Conservation (phyloP, 2,329 filamentous ascomycete species). For the Lecanicillium sp. region DNA sequence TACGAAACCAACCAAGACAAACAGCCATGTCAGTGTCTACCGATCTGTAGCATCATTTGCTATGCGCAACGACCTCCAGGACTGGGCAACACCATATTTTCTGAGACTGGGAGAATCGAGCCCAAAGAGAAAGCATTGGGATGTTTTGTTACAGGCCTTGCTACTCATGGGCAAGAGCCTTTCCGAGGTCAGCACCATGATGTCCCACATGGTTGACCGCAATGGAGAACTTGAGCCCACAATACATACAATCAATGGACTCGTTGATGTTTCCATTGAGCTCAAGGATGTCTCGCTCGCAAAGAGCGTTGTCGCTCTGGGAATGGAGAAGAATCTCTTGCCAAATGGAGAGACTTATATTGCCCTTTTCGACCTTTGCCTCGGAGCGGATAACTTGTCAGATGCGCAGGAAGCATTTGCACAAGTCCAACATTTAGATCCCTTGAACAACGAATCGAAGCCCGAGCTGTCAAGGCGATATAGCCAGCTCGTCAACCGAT, state of each 20-base stretch:
- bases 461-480: conserved; percentile 43
- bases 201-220: conserved; percentile 62
- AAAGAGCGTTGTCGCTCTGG: conserved; percentile 63
- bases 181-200: conserved; percentile 41
- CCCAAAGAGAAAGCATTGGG: conserved; percentile 52
- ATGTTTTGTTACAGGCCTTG: conserved; percentile 66
- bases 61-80: conserved; percentile 46
- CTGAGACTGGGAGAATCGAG: conserved; percentile 37
- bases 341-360: conserved; percentile 64
- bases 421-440: conserved; percentile 21
- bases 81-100: conserved; percentile 56
- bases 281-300: conserved; percentile 62
- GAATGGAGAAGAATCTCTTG: conserved; percentile 53
- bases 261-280: conserved; percentile 67
- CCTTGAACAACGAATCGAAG: conserved; percentile 31
- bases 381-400: conserved; percentile 64
- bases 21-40: conserved; percentile 9
- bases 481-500: conserved; percentile 57
- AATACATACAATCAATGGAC: conserved; percentile 64
- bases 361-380: conserved; percentile 66
- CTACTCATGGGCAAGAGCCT: conserved; percentile 59
- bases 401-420: conserved; percentile 62
- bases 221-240: conserved; percentile 47
- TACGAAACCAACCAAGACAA: conserved; percentile 36
- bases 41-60: conserved; percentile 38